These are phyloP conservation scores for Arthrinium phaeospermum DNA, from an alignment of 2,329 filamentous ascomycete species.

Conservation along the genomic window DNA sequence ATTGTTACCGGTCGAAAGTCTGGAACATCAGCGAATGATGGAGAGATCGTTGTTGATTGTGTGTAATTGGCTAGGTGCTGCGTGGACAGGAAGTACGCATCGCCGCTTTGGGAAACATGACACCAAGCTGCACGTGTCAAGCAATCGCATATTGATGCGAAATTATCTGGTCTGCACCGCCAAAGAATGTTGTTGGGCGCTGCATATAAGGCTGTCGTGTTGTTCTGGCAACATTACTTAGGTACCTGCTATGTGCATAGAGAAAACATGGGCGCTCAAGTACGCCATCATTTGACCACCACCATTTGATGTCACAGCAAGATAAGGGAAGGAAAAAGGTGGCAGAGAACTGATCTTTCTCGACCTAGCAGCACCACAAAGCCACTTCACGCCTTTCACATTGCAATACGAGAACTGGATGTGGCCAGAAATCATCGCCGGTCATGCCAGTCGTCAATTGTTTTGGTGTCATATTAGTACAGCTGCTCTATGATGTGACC, in stretches of 20 bases:
- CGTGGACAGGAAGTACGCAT: too few species aligned
- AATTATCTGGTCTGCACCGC: not conserved
- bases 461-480: slow-evolving; percentile 25
- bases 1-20: too few species aligned
- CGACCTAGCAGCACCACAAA: not conserved
- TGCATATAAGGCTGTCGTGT: not conserved
- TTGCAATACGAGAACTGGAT: not conserved
- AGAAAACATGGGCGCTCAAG: not conserved
- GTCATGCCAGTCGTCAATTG: slow-evolving; percentile 10
- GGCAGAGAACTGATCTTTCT: not conserved
- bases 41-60: not conserved
- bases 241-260: not conserved
- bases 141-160: not conserved
- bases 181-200: not conserved
- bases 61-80: too few species aligned
- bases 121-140: not conserved
- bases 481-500: slow-evolving; percentile 25
- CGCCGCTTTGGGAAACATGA: too few species aligned
- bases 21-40: too few species aligned
- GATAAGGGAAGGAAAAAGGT: not conserved
- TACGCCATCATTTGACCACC: not conserved
- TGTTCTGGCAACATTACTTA: not conserved
- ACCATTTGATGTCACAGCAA: not conserved
- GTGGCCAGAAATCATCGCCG: not conserved
- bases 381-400: not conserved